These are phyloP conservation scores for Zymoseptoria ardabiliae DNA, from an alignment of 2,329 filamentous ascomycete species.

Conservation along the genomic window DNA sequence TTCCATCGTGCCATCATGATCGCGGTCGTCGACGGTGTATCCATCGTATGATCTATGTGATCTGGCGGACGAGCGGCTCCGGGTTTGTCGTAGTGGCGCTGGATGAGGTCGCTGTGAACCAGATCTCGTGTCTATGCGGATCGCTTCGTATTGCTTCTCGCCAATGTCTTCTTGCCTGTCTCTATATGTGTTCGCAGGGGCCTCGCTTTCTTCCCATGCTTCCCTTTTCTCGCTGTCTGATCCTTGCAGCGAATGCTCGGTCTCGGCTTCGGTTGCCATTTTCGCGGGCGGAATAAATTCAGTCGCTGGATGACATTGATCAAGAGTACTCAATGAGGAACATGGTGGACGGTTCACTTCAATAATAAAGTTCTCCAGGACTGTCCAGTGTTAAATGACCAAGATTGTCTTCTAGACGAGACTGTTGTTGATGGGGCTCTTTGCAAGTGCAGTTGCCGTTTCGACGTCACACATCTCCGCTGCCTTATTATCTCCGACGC, in stretches of 20 bases:
- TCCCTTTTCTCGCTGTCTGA: neutral
- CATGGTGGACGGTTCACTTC: neutral
- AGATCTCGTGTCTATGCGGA: neutral
- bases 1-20: neutral
- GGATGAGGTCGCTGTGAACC: neutral
- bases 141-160: neutral
- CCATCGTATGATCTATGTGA: slow-evolving; percentile 28
- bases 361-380: neutral
- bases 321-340: neutral
- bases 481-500: neutral
- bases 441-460: neutral
- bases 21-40: slow-evolving; percentile 16
- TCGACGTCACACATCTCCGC: neutral
- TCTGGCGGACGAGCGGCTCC: slow-evolving; percentile 22
- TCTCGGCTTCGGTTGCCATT: neutral
- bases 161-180: neutral
- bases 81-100: slow-evolving; percentile 9
- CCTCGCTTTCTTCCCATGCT: neutral
- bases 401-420: no score
- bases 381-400: no score
- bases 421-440: no score
- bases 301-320: neutral
- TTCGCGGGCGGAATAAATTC: neutral
- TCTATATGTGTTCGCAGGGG: neutral
- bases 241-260: neutral